Conservation (phyloP, 2,329 filamentous ascomycete genomes). For the Nothomitra cinnamomea region DNA sequence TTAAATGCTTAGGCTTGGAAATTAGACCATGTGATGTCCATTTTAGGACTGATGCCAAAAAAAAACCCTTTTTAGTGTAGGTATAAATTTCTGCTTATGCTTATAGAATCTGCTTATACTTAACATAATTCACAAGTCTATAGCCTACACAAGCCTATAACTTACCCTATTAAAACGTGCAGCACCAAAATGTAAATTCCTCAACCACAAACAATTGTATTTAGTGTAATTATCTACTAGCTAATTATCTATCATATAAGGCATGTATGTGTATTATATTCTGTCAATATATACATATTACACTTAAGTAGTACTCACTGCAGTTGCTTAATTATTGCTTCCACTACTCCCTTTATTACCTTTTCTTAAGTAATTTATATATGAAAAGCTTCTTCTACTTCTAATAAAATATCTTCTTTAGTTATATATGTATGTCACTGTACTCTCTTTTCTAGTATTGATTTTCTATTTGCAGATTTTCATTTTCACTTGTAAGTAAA, state of each 20-base stretch:
- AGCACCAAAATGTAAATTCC: not conserved
- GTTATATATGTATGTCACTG: not conserved
- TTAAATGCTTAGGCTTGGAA: too few relatives aligned
- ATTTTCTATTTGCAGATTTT: not conserved
- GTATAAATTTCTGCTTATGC: too few relatives aligned
- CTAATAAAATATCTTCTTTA: not conserved
- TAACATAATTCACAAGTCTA: too few relatives aligned
- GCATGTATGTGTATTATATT: not conserved
- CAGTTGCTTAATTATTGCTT: not conserved
- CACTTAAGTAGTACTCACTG: not conserved
- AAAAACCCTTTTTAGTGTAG: too few relatives aligned
- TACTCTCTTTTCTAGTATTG: not conserved
- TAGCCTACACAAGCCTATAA: too few relatives aligned
- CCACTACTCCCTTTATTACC: not conserved
- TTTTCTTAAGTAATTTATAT: not conserved
- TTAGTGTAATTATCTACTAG: not conserved
- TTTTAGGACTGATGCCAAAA: too few relatives aligned
- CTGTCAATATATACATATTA: not conserved
- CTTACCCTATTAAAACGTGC: too few relatives aligned
- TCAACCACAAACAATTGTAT: not conserved
- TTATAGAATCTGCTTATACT: too few relatives aligned
- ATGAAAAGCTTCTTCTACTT: not conserved
- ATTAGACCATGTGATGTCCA: too few relatives aligned
- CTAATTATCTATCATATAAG: not conserved
- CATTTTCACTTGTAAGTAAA: conserved; percentile 1